A percentile compares a stretch with the other conserved stretches of the same genome.
Evolutionary conservation across 805 yeast species (phyloP).

Genomic region (Saturnispora bothae): DNA sequence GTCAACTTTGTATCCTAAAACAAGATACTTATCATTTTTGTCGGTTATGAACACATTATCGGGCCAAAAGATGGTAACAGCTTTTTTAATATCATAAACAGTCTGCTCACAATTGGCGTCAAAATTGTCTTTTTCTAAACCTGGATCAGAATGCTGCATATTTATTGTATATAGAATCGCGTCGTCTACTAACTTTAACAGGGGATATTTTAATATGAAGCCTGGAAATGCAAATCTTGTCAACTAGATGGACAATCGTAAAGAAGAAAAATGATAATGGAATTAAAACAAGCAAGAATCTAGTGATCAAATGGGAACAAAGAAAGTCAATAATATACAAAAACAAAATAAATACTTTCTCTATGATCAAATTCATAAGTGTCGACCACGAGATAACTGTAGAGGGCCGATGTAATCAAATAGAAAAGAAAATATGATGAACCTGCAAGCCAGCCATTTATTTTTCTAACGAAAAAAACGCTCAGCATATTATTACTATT

Average conservation of each 20-base stretch:
- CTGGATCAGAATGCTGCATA: conserved; percentile 1
- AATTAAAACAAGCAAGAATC: conserved; percentile 3
- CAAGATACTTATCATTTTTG: conserved; percentile 11
- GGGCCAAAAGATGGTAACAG: conserved; percentile 25
- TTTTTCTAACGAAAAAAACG: too few species aligned
- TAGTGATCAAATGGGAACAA: conserved; percentile 2
- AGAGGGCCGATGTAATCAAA: too few species aligned
- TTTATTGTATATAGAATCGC: conserved; percentile 12
- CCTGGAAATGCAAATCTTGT: conserved; percentile 7
- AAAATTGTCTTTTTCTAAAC: background rate
- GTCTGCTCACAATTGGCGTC: background rate
- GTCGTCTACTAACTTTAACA: conserved; percentile 8
- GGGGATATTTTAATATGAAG: conserved; percentile 4
- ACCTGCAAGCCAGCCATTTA: too few species aligned
- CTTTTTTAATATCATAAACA: background rate
- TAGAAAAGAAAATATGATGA: too few species aligned
- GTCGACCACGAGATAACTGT: too few species aligned
- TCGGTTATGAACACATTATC: conserved; percentile 15
- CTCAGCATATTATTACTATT: background rate
- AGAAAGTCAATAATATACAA: background rate
- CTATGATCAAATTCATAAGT: background rate
- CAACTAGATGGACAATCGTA: conserved; percentile 4
- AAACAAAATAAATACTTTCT: background rate
- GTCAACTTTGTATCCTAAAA: conserved; percentile 22
- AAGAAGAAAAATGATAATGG: conserved; percentile 6